Percentiles rank a stretch among this genome's conserved stretches.
Conservation (phyloP, 305 asterid species). For the Fraxinus angustifolia region DNA sequence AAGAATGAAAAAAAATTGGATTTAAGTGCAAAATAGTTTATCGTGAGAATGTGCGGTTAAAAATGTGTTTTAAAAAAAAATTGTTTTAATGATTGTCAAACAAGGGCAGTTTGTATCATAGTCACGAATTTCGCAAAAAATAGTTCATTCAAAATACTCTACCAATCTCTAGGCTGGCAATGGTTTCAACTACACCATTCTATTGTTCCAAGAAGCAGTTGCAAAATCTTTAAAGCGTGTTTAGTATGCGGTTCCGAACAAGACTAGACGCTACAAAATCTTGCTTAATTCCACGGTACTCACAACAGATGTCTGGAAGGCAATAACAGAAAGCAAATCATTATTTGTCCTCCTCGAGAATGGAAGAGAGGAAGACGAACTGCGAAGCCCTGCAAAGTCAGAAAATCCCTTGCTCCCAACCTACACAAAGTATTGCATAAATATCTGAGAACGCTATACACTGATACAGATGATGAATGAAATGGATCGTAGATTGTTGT, state of each 20-base stretch:
- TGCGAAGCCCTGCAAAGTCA: conserved; percentile 68
- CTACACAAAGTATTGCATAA: conserved; percentile 34
- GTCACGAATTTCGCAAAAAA: neutral
- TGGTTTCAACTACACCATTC: neutral
- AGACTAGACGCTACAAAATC: neutral
- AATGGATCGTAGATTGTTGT: neutral
- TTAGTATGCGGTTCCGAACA: neutral
- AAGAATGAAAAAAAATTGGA: no score
- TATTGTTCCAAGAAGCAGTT: neutral
- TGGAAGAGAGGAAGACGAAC: conserved; percentile 55
- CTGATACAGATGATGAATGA: neutral
- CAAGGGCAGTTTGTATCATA: neutral
- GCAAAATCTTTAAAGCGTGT: neutral
- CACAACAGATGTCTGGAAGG: conserved; percentile 75
- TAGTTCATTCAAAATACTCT: neutral
- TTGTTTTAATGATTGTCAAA: no score
- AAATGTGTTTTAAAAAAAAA: no score
- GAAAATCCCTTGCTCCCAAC: conserved; percentile 74
- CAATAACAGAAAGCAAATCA: conserved; percentile 55
- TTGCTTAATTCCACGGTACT: conserved; percentile 27
- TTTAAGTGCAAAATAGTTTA: no score
- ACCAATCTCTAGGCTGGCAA: neutral
- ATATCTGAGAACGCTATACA: neutral
- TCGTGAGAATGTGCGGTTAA: no score
- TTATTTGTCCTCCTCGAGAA: conserved; percentile 54